Evolutionary conservation across 345 rosid species (phyloP), one percentile per base, ranked within the genome.

Genomic region (Eucalyptus marginata): DNA sequence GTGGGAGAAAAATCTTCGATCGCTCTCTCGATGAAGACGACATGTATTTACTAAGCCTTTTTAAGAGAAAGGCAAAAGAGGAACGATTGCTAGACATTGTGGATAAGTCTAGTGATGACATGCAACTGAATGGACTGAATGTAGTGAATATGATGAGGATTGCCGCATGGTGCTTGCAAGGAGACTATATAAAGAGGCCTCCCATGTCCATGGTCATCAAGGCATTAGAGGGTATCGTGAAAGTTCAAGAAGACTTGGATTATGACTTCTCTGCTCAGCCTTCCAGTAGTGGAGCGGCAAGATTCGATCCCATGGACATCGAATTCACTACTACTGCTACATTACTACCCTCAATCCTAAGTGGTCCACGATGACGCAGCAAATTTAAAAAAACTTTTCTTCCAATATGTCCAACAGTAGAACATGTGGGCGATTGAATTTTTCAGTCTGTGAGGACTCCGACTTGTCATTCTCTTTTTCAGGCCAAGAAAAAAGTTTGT

Each of bases 121-220:
- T 92, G 92, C 86, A 88, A 64, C 47, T 76, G 40, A 59, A 90
- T 33, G 80, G 47, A 29, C n/a, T 2, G 0, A 59, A 89, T 33
- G 93, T 56, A 0, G 47, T 85, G 85, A 47, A 86, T 59, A 90
- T 89, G 91, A 89, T 91, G 91, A 89, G 52, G 87, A 47, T 92
- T 80, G 92, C 88, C 24, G 88, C 90, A 18, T 91, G 94, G 93
- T 93, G 94, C 22, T 13, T 93, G 62, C 93, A 92, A 81, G 40
- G 88, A 22, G 91, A 93, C 59, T 86, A 33, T 14, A n/a, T 43
- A 3, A 89, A 40, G 79, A 58, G 87, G 44, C 87, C 25, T 10
- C 24, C 90, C 46, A 84, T 85, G 87, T 86, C 90, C 4, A 44
- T 81, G 43, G 87, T 85, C 44, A 49, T 88, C 56, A 88, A 85